Base-by-base conservation (phyloP, 352 stramenopile species). In the Aphanomyces astaci region DNA sequence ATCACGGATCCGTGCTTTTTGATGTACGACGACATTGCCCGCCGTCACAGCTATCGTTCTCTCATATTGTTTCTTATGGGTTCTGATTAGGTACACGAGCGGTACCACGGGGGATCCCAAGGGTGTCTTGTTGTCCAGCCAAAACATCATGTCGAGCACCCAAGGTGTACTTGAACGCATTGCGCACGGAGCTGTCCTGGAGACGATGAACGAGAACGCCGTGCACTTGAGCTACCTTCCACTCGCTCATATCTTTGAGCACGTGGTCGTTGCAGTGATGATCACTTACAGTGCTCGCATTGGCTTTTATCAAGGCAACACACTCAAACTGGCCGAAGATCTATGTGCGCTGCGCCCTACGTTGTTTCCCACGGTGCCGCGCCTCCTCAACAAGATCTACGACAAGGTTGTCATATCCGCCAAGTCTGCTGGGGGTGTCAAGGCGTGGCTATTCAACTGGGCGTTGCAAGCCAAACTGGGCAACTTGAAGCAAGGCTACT, bases 311-410 rank as follows among this genome's bases (percentile, higher is more conserved):
- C 75, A 83, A 2, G 89, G 88, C 9, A 77, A 92, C 72, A 80
- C 88, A 24, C 55, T 75, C n/a, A 71, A 84, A 7, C 71, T 97
- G 13, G 79, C 97, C 72, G 83, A 93, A 66, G 91, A 97, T 74
- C 66, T 94, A 30, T 70, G 84, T 40, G 84, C 76, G 19, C 88
- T 92, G 66, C 75, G 83, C 51, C 91, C 91, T 0, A 96, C 89
- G 10, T 66, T 90, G 0, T 85, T 97, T 70, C 74, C 78, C 27
- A 80, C 80, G 3, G 89, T 95, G 30, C 91, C 91, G 13, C 77
- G 91, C 13, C 81, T 98, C 2, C 73, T 96, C 48, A 96, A 97
- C 69, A 89, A 91, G 67, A 93, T 98, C 48, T 81, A 97, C 72
- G 87, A 96, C 77, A 96, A 95, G 55, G 74, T 91, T 48, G 73